Percentiles rank a stretch among this genome's conserved stretches.
These are phyloP conservation scores for Colletotrichum australisinense DNA, from an alignment of 2,329 filamentous ascomycete species.

Conservation along the genomic window DNA sequence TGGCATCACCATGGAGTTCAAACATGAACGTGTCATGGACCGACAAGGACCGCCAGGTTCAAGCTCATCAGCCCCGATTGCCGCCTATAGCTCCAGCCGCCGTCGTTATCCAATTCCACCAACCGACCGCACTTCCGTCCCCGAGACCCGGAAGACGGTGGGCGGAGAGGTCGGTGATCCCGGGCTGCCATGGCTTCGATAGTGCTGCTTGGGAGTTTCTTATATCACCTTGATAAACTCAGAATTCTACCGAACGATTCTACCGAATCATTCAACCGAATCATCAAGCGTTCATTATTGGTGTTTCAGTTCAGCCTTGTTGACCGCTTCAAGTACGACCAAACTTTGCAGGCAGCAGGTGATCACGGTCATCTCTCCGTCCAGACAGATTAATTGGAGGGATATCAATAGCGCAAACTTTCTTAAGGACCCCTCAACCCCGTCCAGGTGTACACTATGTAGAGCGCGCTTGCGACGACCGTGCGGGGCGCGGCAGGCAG, in stretches of 20 bases:
- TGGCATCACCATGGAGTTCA: constrained; percentile 8
- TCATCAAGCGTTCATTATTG: constrained; percentile 7
- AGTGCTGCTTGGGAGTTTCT: constrained; percentile 3
- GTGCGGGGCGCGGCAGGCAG: constrained; percentile 24
- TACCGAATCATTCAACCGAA: neutral
- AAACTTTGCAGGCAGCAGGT: constrained; percentile 26
- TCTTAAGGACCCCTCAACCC: constrained; percentile 19
- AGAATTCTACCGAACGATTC: neutral
- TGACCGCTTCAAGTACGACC: constrained; percentile 21
- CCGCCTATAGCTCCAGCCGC: neutral
- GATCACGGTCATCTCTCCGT: constrained; percentile 33
- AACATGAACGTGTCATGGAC: constrained; percentile 12
- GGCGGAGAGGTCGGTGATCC: neutral
- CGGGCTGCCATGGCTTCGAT: neutral
- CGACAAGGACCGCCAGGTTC: neutral
- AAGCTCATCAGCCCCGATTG: constrained; percentile 1
- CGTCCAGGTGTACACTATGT: constrained; percentile 3
- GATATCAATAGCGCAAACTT: constrained; percentile 34
- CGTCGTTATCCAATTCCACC: neutral
- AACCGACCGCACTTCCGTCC: constrained; percentile 12
- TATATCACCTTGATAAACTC: constrained; percentile 29
- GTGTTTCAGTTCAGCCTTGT: constrained; percentile 33
- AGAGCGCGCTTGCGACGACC: constrained; percentile 4
- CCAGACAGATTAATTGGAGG: constrained; percentile 13
- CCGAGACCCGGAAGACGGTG: neutral